Base-by-base conservation (phyloP, 2,329 filamentous ascomycete genomes). In the Neonectria sp. region DNA sequence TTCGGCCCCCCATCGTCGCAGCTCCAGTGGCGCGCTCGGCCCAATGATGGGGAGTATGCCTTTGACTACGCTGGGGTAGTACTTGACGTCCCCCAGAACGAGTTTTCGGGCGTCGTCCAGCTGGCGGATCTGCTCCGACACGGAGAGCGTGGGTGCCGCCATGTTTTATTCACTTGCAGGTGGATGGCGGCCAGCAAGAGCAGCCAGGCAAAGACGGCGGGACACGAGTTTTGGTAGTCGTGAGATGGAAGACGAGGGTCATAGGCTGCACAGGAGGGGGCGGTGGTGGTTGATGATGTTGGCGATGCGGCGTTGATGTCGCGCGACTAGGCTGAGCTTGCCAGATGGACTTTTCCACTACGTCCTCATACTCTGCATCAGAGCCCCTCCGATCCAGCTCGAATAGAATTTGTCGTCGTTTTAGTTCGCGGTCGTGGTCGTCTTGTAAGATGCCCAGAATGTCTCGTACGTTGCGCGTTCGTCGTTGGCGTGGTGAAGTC, bases 1-100 rank as follows among this genome's bases (percentile, higher is more conserved):
- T 68, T 98, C 95, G 70, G 95, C 92, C 29, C 95, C 96, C 96
- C 96, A 99, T 92, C 95, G 87, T 81, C 95, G 92, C 76, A 98
- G 85, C 81, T 97, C 94, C 63, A 97, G 83, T 68, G 90, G 88
- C 70, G 93, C 88, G 71, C 88, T 86, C 58, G 92, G 89, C 68
- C 92, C 91, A 81, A 98, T 93, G 76, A 98, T 95, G 63, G 95
- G 95, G n/a, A 98, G 85, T 70, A 98, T 94, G 55, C 94, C 95
- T 77, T 94, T 93, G 70, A 99, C 92, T 79, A 99, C 95, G 80
- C 93, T 94, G 57, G 92, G 91, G 81, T 98, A 99, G 83, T 97
- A 94, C 78, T 90, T 91, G 70, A 95, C 88, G 82, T 98, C 95
- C 74, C 89, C 90, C 67, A 98, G 88, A 60, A 97, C 95, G 69